phyloP scores from a whole-genome alignment of 1,139 yeast species.

The Saccharomycopsis hybrid region DNA sequence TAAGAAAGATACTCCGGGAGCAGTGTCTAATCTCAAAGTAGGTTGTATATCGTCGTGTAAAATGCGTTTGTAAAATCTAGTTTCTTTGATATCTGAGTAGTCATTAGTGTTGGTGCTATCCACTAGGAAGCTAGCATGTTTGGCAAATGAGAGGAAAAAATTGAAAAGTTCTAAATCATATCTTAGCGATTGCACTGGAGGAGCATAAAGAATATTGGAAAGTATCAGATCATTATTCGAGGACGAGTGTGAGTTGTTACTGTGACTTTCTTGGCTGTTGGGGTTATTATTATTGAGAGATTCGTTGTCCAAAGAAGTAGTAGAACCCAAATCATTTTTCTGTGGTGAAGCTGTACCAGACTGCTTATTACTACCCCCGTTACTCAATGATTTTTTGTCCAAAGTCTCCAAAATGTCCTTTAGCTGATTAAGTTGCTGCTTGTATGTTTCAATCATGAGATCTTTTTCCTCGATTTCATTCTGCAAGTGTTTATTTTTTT shows the following conservation, averaged over 20 bases:
- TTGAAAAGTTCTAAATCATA: slow-evolving; percentile 19
- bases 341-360: not conserved
- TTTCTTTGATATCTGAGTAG: slow-evolving; percentile 22
- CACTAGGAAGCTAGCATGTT: not conserved
- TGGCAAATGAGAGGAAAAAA: slow-evolving; percentile 13
- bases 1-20: slow-evolving; percentile 58
- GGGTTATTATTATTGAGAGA: not conserved
- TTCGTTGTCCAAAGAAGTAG: not conserved
- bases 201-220: slow-evolving; percentile 15
- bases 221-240: not conserved
- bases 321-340: not conserved
- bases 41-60: slow-evolving; percentile 80
- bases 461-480: slow-evolving; percentile 73
- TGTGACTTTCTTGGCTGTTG: not conserved
- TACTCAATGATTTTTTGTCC: no score
- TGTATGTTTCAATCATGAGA: slow-evolving; percentile 55
- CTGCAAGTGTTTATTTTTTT: slow-evolving; percentile 44
- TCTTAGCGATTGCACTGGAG: slow-evolving; percentile 19
- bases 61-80: slow-evolving; percentile 58
- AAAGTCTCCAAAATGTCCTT: slow-evolving; percentile 50
- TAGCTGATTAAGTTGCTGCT: slow-evolving; percentile 62
- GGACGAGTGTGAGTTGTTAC: not conserved
- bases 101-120: not conserved
- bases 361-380: slow-evolving; percentile 29
- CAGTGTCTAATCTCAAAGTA: slow-evolving; percentile 48